Evolutionary conservation across 2,329 filamentous ascomycete species (phyloP), one percentile per base, ranked within the genome.

Genomic region (Phialocephala sp.): DNA sequence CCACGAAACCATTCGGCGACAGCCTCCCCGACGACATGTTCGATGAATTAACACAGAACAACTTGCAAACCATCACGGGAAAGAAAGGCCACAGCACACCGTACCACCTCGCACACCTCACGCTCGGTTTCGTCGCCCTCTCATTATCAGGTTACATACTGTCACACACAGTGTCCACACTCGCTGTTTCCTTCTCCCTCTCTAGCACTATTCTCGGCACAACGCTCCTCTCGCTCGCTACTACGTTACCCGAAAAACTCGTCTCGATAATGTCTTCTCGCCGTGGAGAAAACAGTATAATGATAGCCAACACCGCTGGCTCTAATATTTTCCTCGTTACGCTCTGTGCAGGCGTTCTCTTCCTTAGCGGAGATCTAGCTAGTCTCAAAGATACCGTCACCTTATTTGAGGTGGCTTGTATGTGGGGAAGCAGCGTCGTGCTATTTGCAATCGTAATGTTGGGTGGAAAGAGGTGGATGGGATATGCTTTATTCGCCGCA

Each of bases 291-390:
- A 72, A 74, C 1, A 82, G 82, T 1, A 83, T 86, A 56, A 71
- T 86, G 9, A 80, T 83, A 6, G 84, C 83, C 0, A 85, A 82
- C 54, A 84, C 82, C 3, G 83, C 80, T 0, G 84, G 83, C 4
- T 85, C 83, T 67, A 86, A 86, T 65, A 83, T 86, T 39, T 87
- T 86, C 70, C 74, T 86, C 37, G 74, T 85, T 18, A 80, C 82
- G 1, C 74, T 86, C 4, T 86, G 83, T 69, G 73, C 80, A 18
- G 84, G 81, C 0, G 74, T 82, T 15, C 65, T 79, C 32, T 76
- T 78, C 62, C 56, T 77, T 20, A 69, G 69, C 47, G 75, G 72
- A 11, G 72, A 76, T 67, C 56, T 72, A 2, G 68, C 71, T 8
- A 64, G 66, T 55, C 62, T 77, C 12, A 67, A 68, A 52, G 69